Evolutionary conservation across 2,329 filamentous ascomycete species (phyloP), one percentile per base, ranked within the genome.

Genomic region (Diaporthe citriasiana): DNA sequence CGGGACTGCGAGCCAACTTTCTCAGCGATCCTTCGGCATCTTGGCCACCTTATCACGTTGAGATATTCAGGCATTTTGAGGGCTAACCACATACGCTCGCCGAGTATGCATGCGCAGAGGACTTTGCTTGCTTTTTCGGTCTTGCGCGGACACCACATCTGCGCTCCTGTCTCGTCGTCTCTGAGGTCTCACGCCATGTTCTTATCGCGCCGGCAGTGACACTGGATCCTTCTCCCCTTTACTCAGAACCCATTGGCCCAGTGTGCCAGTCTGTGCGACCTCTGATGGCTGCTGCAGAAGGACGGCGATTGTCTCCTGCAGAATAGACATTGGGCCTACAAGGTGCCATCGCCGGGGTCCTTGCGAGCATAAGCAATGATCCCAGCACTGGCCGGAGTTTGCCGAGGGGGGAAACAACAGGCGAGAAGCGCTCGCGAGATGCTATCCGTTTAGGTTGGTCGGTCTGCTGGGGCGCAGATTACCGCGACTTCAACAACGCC

Each of bases 401-500:
- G 15, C 63, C 63, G 63, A 40, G n/a, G 63, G 47, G 57, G 63
- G 63, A 53, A 51, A 68, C 63, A 38, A 53, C 63, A 68, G 47
- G 30, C 47, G 47, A 40, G 45, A 15, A 25, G 63, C 27, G 63
- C 63, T 68, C 63, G 47, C 63, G 63, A 68, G 47, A 19, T 40
- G n/a, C 33, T 38, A 40, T 68, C 63, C 27, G 12, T 68, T 40
- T 51, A 38, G 45, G 30, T 27, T 66, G 63, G 60, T 51, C 63
- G n/a, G 45, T 38, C 63, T 51, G 22, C 13, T 50, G 22, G n/a
- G 30, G 19, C 35, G 47, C 45, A 38, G 45, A n/a, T 35, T 22
- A 33, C 60, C 60, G 60, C 45, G 63, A 12, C 45, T 13, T 22
- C 63, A 25, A 51, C 27, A 17, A 45, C 45, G 33, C 22, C 22